Evolutionary conservation across 2,329 filamentous ascomycete genomes (phyloP), one percentile per base, ranked within the genome.

Genomic region (Pseudogymnoascus sp.): DNA sequence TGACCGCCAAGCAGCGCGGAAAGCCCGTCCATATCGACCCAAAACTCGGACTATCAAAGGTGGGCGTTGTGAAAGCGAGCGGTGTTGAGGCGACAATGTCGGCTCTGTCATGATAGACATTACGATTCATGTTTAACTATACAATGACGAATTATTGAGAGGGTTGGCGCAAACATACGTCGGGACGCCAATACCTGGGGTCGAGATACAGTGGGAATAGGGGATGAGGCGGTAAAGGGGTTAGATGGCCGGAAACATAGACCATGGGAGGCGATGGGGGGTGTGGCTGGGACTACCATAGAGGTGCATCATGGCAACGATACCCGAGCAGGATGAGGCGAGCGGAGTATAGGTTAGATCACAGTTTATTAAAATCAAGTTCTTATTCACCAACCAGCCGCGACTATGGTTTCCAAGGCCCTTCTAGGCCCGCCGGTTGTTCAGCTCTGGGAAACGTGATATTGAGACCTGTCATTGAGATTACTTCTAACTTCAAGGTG

Each of bases 1-100:
- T 88, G 21, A 83, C 84, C 8, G 79, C 78, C 59, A 79, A 81
- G 71, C 80, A 76, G 21, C 78, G 78, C 53, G 80, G 82, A 14
- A 66, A 68, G 11, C 73, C 75, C 23, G 67, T 73, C 1, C 62
- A 68, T 3, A 67, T 73, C 14, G 50, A 60, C 8, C 28, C 53
- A 40, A 63, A 37, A 25, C 42, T 63, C 16, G 62, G 59, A 18
- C 66, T 66, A 8, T 37, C 64, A 4, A 63, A 60, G 5, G 65
- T 68, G 50, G 67, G 69, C 8, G 67, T 69, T 2, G 63, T 71
- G 6, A 73, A 72, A 61, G 70, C 68, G 4, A 73, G 67, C 59
- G 70, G 70, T 6, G 61, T 60, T 7, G 66, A 72, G 64, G 67
- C 68, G 5, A 70, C 64, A 14, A 34, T 50, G 4, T 66, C 63